Evolutionary conservation across 129 eudicot genomes (phyloP).

Genomic region (Glebionis coronaria): DNA sequence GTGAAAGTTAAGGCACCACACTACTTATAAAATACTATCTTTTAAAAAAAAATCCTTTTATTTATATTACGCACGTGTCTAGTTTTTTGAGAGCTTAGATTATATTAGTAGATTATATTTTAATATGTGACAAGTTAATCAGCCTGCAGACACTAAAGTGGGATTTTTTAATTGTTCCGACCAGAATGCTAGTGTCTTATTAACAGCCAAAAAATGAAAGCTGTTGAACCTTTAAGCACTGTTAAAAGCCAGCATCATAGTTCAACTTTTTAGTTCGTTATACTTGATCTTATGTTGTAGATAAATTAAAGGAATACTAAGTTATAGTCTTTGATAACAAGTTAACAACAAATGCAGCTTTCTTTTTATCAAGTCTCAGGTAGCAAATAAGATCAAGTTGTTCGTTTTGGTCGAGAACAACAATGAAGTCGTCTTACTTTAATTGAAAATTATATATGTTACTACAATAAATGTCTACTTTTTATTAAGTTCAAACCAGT

Average conservation of each 20-base stretch:
- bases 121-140: conserved; percentile 16
- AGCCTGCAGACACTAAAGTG: conserved; percentile 33
- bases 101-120: not conserved
- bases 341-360: too few species aligned
- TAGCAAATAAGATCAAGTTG: too few species aligned
- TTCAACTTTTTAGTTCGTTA: not conserved
- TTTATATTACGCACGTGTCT: conserved; percentile 7
- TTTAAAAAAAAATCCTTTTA: not conserved
- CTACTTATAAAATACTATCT: not conserved
- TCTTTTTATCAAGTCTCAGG: too few species aligned
- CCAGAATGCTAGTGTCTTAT: conserved; percentile 29
- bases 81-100: not conserved
- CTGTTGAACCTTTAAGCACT: conserved; percentile 10
- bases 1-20: conserved; percentile 22
- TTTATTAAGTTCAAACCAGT: too few species aligned
- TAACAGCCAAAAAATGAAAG: not conserved
- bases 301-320: not conserved
- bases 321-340: too few species aligned
- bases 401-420: too few species aligned
- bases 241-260: conserved; percentile 31
- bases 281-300: not conserved
- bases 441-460: too few species aligned
- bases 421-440: too few species aligned
- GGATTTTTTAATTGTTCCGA: conserved; percentile 35
- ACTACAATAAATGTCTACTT: too few species aligned